Conservation (phyloP, 805 yeast genomes). For the Kluyveromyces siamensis region DNA sequence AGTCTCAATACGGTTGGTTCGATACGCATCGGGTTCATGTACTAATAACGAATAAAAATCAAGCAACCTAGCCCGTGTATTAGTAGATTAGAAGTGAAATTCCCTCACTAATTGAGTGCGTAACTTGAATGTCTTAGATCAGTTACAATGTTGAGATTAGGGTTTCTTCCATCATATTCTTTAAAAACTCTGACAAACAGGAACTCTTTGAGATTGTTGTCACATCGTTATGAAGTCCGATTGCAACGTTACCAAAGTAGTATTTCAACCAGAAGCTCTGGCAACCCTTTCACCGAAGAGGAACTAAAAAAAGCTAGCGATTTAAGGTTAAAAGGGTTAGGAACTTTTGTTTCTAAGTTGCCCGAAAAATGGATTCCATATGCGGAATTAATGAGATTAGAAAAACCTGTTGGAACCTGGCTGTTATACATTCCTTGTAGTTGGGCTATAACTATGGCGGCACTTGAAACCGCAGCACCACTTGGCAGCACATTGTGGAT, state of each 20-base stretch:
- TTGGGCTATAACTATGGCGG: conserved; percentile 92
- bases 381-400: conserved; percentile 84
- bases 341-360: conserved; percentile 46
- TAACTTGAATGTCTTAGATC: not conserved
- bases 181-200: too few species aligned
- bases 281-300: conserved; percentile 16
- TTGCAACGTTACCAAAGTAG: not conserved
- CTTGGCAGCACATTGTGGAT: conserved; percentile 50
- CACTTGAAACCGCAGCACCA: conserved; percentile 63
- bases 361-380: conserved; percentile 79
- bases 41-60: too few species aligned
- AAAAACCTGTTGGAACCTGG: conserved; percentile 94
- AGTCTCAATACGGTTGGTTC: too few species aligned
- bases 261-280: not conserved
- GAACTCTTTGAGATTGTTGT: not conserved
- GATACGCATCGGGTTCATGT: too few species aligned
- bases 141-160: not conserved
- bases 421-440: conserved; percentile 74
- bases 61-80: too few species aligned
- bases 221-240: not conserved
- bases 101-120: too few species aligned
- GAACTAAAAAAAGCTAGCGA: conserved; percentile 34
- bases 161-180: not conserved
- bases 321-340: conserved; percentile 40
- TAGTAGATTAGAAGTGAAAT: too few species aligned